Percentiles rank a stretch among this genome's conserved stretches.
Conservation (phyloP, 805 yeast species). For the Cyberlindnera amylophila region DNA sequence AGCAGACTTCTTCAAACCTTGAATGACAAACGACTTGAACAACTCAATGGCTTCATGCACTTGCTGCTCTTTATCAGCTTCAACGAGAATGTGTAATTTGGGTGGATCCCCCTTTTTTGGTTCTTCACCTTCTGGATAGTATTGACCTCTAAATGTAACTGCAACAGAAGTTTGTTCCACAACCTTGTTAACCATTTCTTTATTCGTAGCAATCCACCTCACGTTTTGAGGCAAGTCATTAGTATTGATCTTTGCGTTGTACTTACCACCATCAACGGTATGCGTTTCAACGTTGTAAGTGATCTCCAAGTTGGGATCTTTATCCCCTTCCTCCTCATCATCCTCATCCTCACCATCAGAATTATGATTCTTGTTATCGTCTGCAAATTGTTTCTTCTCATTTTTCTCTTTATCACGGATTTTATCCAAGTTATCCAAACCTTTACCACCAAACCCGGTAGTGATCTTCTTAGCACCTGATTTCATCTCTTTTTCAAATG, state of each 20-base stretch:
- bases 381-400: slow-evolving; percentile 47
- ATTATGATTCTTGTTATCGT: slow-evolving; percentile 17
- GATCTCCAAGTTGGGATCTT: slow-evolving; percentile 34
- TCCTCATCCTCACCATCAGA: slow-evolving; percentile 28
- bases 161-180: slow-evolving; percentile 72
- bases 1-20: slow-evolving; percentile 50
- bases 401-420: slow-evolving; percentile 46
- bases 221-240: slow-evolving; percentile 83
- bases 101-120: slow-evolving; percentile 61
- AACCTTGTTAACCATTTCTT: slow-evolving; percentile 57
- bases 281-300: slow-evolving; percentile 50
- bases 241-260: slow-evolving; percentile 66
- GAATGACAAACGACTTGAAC: slow-evolving; percentile 50
- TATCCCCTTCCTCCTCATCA: slow-evolving; percentile 14
- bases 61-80: slow-evolving; percentile 59
- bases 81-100: slow-evolving; percentile 73
- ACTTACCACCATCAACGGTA: slow-evolving; percentile 49
- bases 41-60: slow-evolving; percentile 57
- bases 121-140: slow-evolving; percentile 55
- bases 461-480: slow-evolving; percentile 61
- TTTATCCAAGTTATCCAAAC: slow-evolving; percentile 73
- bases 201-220: slow-evolving; percentile 72
- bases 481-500: slow-evolving; percentile 58
- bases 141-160: slow-evolving; percentile 79
- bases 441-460: slow-evolving; percentile 92